Conservation (phyloP, 2,329 filamentous ascomycete species). For the Alternaria ventricosa region DNA sequence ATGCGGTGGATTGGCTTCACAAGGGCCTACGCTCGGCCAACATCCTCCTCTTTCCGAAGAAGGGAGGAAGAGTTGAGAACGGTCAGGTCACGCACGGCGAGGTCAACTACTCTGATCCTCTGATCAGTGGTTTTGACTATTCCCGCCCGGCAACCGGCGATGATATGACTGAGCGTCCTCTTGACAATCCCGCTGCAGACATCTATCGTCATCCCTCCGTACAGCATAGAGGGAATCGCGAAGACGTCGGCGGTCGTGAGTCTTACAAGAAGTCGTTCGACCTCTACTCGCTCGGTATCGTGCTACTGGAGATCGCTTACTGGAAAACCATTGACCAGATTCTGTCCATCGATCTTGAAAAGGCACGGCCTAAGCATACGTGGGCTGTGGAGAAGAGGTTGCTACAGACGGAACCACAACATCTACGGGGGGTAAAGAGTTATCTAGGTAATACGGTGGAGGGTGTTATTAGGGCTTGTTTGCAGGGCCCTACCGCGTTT, state of each 20-base stretch:
- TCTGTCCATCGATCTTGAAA: slow-evolving; percentile 46
- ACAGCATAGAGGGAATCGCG: slow-evolving; percentile 48
- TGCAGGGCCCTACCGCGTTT: slow-evolving; percentile 39
- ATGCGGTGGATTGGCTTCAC: slow-evolving; percentile 65
- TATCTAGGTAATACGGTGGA: slow-evolving; percentile 35
- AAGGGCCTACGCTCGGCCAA: slow-evolving; percentile 64
- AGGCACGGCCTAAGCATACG: slow-evolving; percentile 49
- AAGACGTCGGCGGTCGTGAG: slow-evolving; percentile 16
- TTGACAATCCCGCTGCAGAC: slow-evolving; percentile 55
- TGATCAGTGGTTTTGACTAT: slow-evolving; percentile 63
- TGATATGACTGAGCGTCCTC: slow-evolving; percentile 59
- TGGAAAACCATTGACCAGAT: slow-evolving; percentile 58
- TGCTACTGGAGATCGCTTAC: slow-evolving; percentile 62
- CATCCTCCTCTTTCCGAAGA: slow-evolving; percentile 59
- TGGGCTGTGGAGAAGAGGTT: slow-evolving; percentile 45
- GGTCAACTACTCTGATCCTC: slow-evolving; percentile 53
- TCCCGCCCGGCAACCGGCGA: slow-evolving; percentile 58
- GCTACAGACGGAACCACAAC: slow-evolving; percentile 24
- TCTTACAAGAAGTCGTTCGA: slow-evolving; percentile 59
- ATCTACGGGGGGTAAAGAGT: slow-evolving; percentile 33
- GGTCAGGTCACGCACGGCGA: slow-evolving; percentile 1
- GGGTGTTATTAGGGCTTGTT: slow-evolving; percentile 36
- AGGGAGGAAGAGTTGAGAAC: slow-evolving; percentile 4
- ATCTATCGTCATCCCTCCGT: slow-evolving; percentile 59
- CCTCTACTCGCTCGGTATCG: slow-evolving; percentile 60